Evolutionary conservation across 2,329 filamentous ascomycete genomes (phyloP).

Genomic region (Phialophora chinensis): DNA sequence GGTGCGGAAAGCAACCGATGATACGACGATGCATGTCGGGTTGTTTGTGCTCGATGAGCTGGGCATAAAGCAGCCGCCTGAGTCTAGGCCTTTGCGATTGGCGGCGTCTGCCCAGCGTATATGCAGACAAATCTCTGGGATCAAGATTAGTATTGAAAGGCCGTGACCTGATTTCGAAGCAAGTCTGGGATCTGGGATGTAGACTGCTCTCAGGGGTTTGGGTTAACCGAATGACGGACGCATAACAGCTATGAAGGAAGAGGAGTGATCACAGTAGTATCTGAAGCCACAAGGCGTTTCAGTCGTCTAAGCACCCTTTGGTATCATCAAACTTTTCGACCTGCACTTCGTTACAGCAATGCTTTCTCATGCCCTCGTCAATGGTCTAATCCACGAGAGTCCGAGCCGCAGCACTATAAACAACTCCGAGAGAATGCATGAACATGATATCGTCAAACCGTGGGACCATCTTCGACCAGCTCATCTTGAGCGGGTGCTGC

Average conservation of each 20-base stretch:
- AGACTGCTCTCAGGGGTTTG: neutral
- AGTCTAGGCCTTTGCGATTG: too few relatives aligned
- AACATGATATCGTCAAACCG: constrained; percentile 1
- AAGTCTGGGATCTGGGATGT: neutral
- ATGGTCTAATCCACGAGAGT: neutral
- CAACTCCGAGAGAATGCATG: neutral
- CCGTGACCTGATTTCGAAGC: neutral
- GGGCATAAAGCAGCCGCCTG: neutral
- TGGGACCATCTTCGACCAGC: neutral
- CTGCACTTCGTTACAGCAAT: neutral
- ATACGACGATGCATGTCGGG: too few relatives aligned
- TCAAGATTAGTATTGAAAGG: neutral
- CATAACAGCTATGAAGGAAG: neutral
- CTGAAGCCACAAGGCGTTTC: neutral
- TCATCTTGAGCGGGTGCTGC: constrained; percentile 78
- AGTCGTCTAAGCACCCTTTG: neutral
- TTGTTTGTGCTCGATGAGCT: neutral
- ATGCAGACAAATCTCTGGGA: neutral
- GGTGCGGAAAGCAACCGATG: too few relatives aligned
- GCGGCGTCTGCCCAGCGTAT: neutral
- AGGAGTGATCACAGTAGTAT: neutral
- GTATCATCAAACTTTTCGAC: neutral
- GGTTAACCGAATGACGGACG: neutral
- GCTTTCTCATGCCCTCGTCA: neutral
- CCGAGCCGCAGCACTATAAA: neutral